Evolutionary conservation across 2,329 filamentous ascomycete species (phyloP), one percentile per base, ranked within the genome.

Genomic region (Blumeria graminis): DNA sequence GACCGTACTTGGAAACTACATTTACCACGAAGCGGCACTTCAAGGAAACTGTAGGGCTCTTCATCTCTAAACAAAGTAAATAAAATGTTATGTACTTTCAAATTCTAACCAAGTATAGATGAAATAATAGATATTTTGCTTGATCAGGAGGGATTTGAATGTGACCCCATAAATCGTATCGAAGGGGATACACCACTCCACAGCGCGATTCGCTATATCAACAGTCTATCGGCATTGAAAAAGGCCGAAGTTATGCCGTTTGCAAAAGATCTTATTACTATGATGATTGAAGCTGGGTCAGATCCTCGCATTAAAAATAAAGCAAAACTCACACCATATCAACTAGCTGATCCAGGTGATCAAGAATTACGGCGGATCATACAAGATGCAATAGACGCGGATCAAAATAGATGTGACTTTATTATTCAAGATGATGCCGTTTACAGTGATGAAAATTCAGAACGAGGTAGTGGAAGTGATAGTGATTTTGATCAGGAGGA

Each of bases 1-100:
- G 50, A 88, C 92, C 64, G 80, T 88, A 10, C 75, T 95, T 71
- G 92, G 92, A 55, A 89, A 90, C 70, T 80, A 90, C 66, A 80
- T 89, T 35, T 81, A 95, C 68, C 92, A 96, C 70, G 80, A 95
- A 63, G 92, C 89, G 54, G 90, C 90, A 35, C 75, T 78, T 34
- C 81, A 81, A 61, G 92, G 92, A 63, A 86, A 88, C 71, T 94
- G 86, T 90, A 73, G 63, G 82, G 55, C 16, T n/a, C 13, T 3
- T 32, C 9, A 52, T 33, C 22, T 33, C 32, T 35, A 11, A 36
- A 32, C 22, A 34, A 14, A n/a, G 5, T n/a, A 6, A 52, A 32
- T 22, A 33, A n/a, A n/a, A n/a, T 10, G 22, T 13, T 41, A 11
- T 41, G 11, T 41, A 16, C n/a, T 46, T 1, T n/a, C 41, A 16